Evolutionary conservation across 805 yeast genomes (phyloP), one percentile per base, ranked within the genome.

Genomic region (Peterozyma xylosa): DNA sequence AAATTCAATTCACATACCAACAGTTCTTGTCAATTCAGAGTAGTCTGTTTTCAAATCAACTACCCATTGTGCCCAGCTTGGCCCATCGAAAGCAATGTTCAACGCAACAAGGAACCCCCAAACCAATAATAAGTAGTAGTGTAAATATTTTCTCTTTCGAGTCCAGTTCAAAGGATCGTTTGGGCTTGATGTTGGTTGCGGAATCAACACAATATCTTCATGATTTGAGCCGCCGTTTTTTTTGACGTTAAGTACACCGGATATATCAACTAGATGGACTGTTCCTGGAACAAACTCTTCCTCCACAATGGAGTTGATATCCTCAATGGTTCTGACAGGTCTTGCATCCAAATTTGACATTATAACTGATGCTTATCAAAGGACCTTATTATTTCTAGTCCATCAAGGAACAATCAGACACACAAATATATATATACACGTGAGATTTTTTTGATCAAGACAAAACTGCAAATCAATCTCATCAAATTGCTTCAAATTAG

Each of bases 161-260:
- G 74, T 43, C 88, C 88, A 82, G 53, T 78, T 80, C 44, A 82
- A 62, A 1, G 88, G 88, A 53, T 82, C 89, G 50, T 81, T 76
- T 7, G 86, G 84, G 48, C 80, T 80, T 42, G 72, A 76, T 0
- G 83, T 71, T 2, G 89, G 89, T 9, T 76, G 75, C 30, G 89
- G 88, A 38, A 78, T 71, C 37, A 80, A 62, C 11, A 82, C 74
- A 46, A 80, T 70, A 33, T 63, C 62, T 9, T 58, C 51, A 29
- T 57, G 52, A 1, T 53, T 49, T 30, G 60, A 58, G 3, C 62
- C 67, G 5, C 11, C 33, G n/a, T 41, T 58, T 35, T 59, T 57
- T 37, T 57, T 60, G 16, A 60, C 66, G 38, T 57, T 48, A 32
- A 59, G 50, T 36, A 45, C 50, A 9, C 65, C 68, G 34, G 64